Base-by-base conservation (phyloP, 352 stramenopile genomes). In the Phytopythium vexans region DNA sequence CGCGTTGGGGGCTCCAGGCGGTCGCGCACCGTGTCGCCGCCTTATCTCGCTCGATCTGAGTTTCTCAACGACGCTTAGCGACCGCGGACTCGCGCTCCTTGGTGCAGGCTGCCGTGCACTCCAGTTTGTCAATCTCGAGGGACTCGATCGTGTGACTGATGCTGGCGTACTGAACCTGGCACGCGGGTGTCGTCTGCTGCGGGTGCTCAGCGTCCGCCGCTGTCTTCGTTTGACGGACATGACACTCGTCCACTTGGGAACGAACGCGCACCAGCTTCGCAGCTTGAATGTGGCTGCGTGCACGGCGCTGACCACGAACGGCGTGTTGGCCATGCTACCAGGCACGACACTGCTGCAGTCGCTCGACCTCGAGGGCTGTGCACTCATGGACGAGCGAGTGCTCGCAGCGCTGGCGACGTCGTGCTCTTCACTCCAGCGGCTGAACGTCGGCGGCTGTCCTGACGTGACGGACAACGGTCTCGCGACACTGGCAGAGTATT, bases 81-180 rank as follows among this genome's bases (percentile, higher is more conserved):
- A 92, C 42, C 63, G 80, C 7, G 82, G 79, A 3, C 62, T 90
- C 36, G 59, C 61, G 31, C 62, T 75, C 14, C 64, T 92, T 14
- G 72, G 70, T 3, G 46, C 40, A 6, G 77, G 77, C 6, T 92
- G 82, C 53, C 57, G 50, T 36, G 27, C 63, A 6, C 66, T 92
- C 12, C 75, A 90, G 60, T 92, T 92, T 48, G 36, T 92, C 42
- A 92, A 88, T 60, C 41, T 92, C 16, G 82, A 90, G 60, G 75
- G 80, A 0, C 58, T 92, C 6, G 70, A 85, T 16, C 64, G 62
- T 11, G 77, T 92, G 21, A 72, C 74, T 2, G 70, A 79, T 45
- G 60, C 34, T 41, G 82, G 79, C 0, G 64, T 90, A 9, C 54
- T 74, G 3, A 53, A 70, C 7, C 55, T 90, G 33, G 60, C 80